A percentile compares a stretch with the other conserved stretches of the same genome.
phyloP scores from a whole-genome alignment of 345 rosid species.

The Garcia nutans region DNA sequence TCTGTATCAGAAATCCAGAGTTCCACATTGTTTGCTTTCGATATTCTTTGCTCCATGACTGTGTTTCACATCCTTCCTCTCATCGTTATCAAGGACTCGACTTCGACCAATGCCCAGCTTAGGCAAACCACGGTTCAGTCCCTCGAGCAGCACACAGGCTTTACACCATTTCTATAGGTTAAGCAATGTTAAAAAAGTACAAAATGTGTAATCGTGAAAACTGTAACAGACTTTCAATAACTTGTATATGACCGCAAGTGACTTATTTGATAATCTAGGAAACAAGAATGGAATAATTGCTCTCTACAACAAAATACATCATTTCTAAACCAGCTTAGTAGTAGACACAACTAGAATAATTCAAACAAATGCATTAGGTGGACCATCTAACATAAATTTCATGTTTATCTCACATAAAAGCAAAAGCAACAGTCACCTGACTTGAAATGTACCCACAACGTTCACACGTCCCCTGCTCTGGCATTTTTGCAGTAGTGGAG shows the following conservation, averaged over 20 bases:
- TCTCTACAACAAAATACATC: background rate
- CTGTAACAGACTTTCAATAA: too few species aligned
- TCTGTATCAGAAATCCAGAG: conserved; percentile 55
- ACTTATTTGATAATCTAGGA: background rate
- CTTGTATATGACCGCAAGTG: background rate
- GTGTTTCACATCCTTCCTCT: conserved; percentile 35
- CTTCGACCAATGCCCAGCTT: conserved; percentile 79
- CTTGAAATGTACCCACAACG: conserved; percentile 93
- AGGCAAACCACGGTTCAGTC: conserved; percentile 85
- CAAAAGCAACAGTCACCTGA: conserved; percentile 55
- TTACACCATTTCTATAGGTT: conserved; percentile 79
- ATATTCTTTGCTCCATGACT: conserved; percentile 36
- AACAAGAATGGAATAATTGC: background rate
- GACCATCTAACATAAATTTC: too few species aligned
- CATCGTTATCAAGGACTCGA: conserved; percentile 42
- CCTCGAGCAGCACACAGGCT: conserved; percentile 90
- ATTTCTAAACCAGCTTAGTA: background rate
- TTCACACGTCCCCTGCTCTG: conserved; percentile 94
- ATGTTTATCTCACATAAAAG: background rate
- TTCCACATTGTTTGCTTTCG: conserved; percentile 79
- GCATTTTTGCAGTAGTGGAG: conserved; percentile 78
- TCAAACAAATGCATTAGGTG: background rate
- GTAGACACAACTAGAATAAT: background rate
- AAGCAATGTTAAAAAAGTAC: background rate
- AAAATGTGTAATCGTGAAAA: background rate